These are phyloP conservation scores for Colletotrichum phormii DNA, from an alignment of 2,329 filamentous ascomycete species.

Conservation along the genomic window DNA sequence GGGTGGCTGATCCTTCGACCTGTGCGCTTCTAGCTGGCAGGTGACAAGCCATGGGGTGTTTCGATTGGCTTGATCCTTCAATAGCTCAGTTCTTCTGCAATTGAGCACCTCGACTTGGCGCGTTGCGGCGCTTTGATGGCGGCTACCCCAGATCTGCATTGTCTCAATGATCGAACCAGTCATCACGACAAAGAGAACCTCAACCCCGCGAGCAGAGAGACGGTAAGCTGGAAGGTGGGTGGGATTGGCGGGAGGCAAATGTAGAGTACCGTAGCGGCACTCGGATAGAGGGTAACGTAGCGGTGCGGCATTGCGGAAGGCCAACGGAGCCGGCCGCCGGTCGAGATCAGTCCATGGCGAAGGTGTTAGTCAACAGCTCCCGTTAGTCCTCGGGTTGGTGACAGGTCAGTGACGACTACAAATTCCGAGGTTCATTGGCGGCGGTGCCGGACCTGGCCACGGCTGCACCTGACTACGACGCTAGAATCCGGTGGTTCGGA, in stretches of 20 bases:
- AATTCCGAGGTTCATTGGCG: conserved; percentile 23
- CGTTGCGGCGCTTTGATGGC: conserved; percentile 9
- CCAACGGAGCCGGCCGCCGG: not conserved
- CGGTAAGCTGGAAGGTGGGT: not conserved
- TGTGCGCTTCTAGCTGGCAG: conserved; percentile 14
- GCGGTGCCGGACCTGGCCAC: conserved; percentile 14
- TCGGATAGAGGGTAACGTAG: not conserved
- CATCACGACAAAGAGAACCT: not conserved
- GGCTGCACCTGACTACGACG: conserved; percentile 4
- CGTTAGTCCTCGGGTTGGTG: not conserved
- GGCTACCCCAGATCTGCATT: conserved; percentile 17
- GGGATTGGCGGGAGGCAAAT: not conserved
- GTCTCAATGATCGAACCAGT: conserved; percentile 17
- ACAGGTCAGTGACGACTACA: conserved; percentile 1
- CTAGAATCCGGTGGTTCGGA: conserved; percentile 30
- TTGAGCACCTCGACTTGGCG: not conserved
- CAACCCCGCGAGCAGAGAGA: conserved; percentile 9
- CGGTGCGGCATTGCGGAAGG: not conserved
- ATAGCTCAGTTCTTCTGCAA: conserved; percentile 3
- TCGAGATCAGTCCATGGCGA: not conserved
- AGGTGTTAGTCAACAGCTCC: not conserved
- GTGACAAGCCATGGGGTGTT: conserved; percentile 13
- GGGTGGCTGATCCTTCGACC: conserved; percentile 31
- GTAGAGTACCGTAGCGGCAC: not conserved
- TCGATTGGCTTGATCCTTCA: conserved; percentile 16